phyloP scores from a whole-genome alignment of 441 rosid genomes.

The Omphalea diandra region DNA sequence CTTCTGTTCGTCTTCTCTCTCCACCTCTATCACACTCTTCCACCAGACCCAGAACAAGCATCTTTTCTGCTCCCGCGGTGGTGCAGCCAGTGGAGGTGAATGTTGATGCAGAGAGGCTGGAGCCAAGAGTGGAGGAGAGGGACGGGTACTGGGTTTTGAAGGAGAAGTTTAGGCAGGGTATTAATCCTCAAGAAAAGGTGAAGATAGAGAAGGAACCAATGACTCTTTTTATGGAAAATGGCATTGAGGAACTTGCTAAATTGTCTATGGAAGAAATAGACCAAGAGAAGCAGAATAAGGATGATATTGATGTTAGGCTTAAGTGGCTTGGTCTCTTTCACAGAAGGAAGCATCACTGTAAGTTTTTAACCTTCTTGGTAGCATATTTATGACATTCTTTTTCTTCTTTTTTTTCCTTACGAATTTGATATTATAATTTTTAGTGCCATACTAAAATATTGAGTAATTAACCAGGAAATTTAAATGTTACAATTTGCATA shows the following conservation, averaged over 20 bases:
- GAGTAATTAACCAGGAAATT: too few relatives aligned
- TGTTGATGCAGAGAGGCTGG: conserved; percentile 57
- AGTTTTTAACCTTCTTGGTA: conserved; percentile 20
- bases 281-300: conserved; percentile 50
- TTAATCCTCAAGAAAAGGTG: conserved; percentile 83
- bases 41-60: conserved; percentile 42
- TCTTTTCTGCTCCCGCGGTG: conserved; percentile 36
- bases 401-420: neutral
- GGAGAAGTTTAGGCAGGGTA: conserved; percentile 80
- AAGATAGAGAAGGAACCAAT: conserved; percentile 86
- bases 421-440: too few relatives aligned
- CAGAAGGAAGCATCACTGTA: conserved; percentile 86
- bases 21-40: conserved; percentile 30
- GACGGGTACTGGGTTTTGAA: conserved; percentile 77
- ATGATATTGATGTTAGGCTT: conserved; percentile 83
- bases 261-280: conserved; percentile 78
- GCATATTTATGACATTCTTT: neutral
- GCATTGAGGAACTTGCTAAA: conserved; percentile 66
- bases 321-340: conserved; percentile 98
- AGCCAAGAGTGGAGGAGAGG: conserved; percentile 75
- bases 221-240: conserved; percentile 77
- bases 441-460: too few relatives aligned
- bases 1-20: conserved; percentile 51
- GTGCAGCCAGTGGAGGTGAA: conserved; percentile 27
- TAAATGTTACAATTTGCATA: too few relatives aligned